phyloP scores from a whole-genome alignment of 2,329 filamentous ascomycete species.

The Ophiosphaerella korrae region DNA sequence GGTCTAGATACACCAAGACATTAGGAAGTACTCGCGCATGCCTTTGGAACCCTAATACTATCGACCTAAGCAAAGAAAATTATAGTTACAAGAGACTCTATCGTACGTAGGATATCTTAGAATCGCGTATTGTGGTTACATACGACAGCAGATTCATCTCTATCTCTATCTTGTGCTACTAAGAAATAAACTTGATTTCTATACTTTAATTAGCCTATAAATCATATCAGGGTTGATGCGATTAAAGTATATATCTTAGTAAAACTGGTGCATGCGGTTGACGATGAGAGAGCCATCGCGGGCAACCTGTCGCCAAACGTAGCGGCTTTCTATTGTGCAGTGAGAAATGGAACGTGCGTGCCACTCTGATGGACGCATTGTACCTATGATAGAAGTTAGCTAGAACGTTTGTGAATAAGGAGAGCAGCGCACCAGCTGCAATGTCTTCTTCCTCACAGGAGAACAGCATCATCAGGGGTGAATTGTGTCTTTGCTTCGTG shows the following conservation, averaged over 20 bases:
- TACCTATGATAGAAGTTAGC: neutral
- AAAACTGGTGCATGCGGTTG: slow-evolving; percentile 22
- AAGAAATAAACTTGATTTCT: no score
- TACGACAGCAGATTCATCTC: no score
- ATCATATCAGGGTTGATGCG: no score
- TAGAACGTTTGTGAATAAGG: neutral
- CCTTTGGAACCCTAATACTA: no score
- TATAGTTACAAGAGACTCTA: no score
- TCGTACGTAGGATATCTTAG: no score
- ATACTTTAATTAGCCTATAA: no score
- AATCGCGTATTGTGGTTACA: no score
- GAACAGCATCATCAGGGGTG: slow-evolving; percentile 11
- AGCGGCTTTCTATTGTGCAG: slow-evolving; percentile 18
- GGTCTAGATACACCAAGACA: no score
- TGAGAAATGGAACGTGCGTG: slow-evolving; percentile 19
- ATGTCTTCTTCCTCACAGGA: slow-evolving; percentile 15
- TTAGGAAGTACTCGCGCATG: no score
- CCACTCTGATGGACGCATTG: slow-evolving; percentile 4
- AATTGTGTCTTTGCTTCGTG: slow-evolving; percentile 11
- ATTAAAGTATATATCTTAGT: slow-evolving; percentile 16
- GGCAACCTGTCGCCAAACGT: slow-evolving; percentile 19
- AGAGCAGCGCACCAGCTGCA: slow-evolving; percentile 9
- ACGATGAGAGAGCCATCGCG: slow-evolving; percentile 20
- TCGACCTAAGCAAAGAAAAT: no score
- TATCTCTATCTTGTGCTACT: no score